These are phyloP conservation scores for Saccharomycopsis microspora DNA, from an alignment of 805 yeast genomes.

Conservation along the genomic window DNA sequence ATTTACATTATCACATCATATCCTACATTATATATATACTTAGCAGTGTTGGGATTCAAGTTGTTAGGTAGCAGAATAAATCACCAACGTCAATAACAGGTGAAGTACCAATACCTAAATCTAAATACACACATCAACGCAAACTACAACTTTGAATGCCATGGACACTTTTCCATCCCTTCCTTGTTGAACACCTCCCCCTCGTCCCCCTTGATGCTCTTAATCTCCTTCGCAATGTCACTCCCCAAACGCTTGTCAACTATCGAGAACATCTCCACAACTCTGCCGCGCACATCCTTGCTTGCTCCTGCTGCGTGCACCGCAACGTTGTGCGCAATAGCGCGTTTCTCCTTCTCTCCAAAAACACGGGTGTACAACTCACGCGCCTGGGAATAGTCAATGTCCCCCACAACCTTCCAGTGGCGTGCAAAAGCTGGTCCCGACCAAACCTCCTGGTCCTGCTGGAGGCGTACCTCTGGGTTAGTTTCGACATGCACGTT, in stretches of 20 bases:
- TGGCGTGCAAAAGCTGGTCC: slow-evolving; percentile 81
- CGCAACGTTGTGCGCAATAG: slow-evolving; percentile 76
- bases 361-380: slow-evolving; percentile 63
- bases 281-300: slow-evolving; percentile 68
- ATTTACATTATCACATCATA: too few relatives aligned
- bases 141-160: slow-evolving; percentile 13
- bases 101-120: too few relatives aligned
- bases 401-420: slow-evolving; percentile 62
- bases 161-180: slow-evolving; percentile 13
- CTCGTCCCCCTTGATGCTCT: neutral
- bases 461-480: slow-evolving; percentile 31
- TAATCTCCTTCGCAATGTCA: slow-evolving; percentile 51
- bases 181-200: slow-evolving; percentile 11
- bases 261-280: slow-evolving; percentile 62
- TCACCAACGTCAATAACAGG: too few relatives aligned
- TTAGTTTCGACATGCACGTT: slow-evolving; percentile 37
- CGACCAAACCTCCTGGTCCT: slow-evolving; percentile 69
- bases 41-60: too few relatives aligned
- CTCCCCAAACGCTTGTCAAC: slow-evolving; percentile 61
- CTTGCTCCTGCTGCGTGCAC: slow-evolving; percentile 61
- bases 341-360: slow-evolving; percentile 58
- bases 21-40: too few relatives aligned
- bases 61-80: too few relatives aligned
- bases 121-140: neutral
- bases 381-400: slow-evolving; percentile 70